Base-by-base conservation (phyloP, 352 stramenopile genomes). In the Phytopythium chamaehyphon region DNA sequence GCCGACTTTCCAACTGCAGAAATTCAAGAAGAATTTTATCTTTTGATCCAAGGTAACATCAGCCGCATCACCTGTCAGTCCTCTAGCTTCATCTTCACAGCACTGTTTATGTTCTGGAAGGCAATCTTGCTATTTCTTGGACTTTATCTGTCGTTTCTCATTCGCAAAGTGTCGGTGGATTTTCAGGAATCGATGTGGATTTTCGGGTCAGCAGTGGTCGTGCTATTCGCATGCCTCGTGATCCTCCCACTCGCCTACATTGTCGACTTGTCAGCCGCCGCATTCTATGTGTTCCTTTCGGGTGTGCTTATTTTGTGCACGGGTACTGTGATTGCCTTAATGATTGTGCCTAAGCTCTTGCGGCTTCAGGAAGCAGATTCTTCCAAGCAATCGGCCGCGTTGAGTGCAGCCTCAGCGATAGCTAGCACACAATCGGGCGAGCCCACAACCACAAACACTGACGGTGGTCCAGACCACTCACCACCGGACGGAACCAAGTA, bases 171-270 rank as follows among this genome's bases (percentile, higher is more conserved):
- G n/a, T 84, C 73, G 24, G 53, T 64, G 0, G 75, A 87, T 49
- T 87, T 87, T 45, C 78, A 89, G 43, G 78, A 89, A 26, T 70
- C 75, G 6, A 64, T 78, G 42, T 86, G 78, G 78, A 87, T 82
- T 31, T 78, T 86, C 42, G 63, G 54, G 1, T 81, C 78, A 0
- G 61, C 67, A 0, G 4, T 74, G 0, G 56, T 87, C 2, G 75
- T 90, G 23, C 54, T 89, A 2, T 57, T 82, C 2, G 73, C 60
- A 12, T 64, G 62, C 24, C 40, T 85, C 18, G 44, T 85, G n/a
- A 59, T 83, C 23, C 43, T 83, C 21, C 71, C 71, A 8, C 59
- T 87, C 40, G 57, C 63, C n/a, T 87, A 85, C 39, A 26, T 83
- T 2, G 64, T 83, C 2, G 19, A 73, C 4, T 59, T 86, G 58